A percentile compares a stretch with the other conserved stretches of the same genome.
Evolutionary conservation across 306 rosid species (phyloP).

Genomic region (Castanea mollissima): DNA sequence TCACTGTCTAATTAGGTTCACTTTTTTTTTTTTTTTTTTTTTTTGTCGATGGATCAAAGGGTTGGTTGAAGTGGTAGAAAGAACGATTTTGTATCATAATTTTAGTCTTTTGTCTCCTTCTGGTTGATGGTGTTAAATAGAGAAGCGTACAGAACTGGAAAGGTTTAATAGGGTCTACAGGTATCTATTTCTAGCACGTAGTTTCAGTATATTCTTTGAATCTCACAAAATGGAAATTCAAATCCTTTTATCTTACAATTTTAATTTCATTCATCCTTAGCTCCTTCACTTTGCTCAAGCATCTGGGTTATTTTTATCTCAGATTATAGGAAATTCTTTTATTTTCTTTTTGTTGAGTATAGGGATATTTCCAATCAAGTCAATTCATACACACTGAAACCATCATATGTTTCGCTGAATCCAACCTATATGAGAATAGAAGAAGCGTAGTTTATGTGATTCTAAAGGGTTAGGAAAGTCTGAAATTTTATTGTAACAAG

Average conservation of each 20-base stretch:
- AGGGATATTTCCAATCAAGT: neutral
- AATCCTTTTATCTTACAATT: constrained; percentile 21
- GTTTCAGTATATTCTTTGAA: constrained; percentile 20
- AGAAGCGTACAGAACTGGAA: constrained; percentile 26
- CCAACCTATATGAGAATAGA: constrained; percentile 31
- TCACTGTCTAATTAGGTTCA: constrained; percentile 18
- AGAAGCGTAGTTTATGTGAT: constrained; percentile 25
- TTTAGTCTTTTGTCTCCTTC: constrained; percentile 1
- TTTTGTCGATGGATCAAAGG: constrained; percentile 33
- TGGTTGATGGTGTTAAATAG: constrained; percentile 15
- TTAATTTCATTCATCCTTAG: constrained; percentile 27
- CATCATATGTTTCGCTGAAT: constrained; percentile 4
- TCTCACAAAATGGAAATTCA: neutral
- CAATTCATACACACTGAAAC: neutral
- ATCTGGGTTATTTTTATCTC: constrained; percentile 27
- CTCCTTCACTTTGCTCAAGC: constrained; percentile 25
- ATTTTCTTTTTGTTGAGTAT: neutral
- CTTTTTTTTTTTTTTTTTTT: constrained; percentile 5
- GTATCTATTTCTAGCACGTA: constrained; percentile 23
- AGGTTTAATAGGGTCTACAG: constrained; percentile 24
- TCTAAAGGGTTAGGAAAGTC: constrained; percentile 24
- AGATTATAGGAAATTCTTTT: constrained; percentile 3
- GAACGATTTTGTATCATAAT: constrained; percentile 28
- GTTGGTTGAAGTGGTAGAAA: constrained; percentile 34
- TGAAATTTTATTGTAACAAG: constrained; percentile 30